These are phyloP conservation scores for Lentinula sp. DNA, from an alignment of 768 basidiomycete species.

Conservation along the genomic window DNA sequence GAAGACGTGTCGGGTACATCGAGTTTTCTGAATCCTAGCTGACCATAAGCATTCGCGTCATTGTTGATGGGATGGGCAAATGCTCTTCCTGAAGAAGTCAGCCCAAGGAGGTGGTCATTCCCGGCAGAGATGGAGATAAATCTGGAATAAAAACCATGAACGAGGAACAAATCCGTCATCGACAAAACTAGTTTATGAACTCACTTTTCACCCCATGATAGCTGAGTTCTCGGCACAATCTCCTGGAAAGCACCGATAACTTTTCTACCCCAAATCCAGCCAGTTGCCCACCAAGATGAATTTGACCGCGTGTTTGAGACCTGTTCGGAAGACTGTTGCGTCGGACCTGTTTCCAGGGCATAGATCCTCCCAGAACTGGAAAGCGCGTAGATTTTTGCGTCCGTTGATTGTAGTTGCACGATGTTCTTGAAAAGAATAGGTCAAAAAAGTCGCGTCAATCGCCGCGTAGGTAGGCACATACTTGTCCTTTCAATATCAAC, in stretches of 20 bases:
- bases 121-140: slow-evolving; percentile 74
- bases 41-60: slow-evolving; percentile 73
- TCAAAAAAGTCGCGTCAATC: background rate
- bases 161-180: background rate
- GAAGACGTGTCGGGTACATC: slow-evolving; percentile 35
- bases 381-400: slow-evolving; percentile 66
- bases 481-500: slow-evolving; percentile 61
- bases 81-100: slow-evolving; percentile 69
- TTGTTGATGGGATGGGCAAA: slow-evolving; percentile 74
- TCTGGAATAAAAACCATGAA: slow-evolving; percentile 27
- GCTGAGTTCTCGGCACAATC: slow-evolving; percentile 46
- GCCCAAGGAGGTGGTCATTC: slow-evolving; percentile 60
- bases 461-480: slow-evolving; percentile 18
- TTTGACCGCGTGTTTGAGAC: slow-evolving; percentile 33
- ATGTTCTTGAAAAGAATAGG: slow-evolving; percentile 51
- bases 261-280: slow-evolving; percentile 53
- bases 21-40: slow-evolving; percentile 73
- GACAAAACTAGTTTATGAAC: slow-evolving; percentile 8
- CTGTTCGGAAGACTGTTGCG: slow-evolving; percentile 33
- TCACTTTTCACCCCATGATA: slow-evolving; percentile 66
- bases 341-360: slow-evolving; percentile 47
- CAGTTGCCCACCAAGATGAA: slow-evolving; percentile 54
- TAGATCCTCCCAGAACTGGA: slow-evolving; percentile 75
- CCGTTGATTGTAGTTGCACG: slow-evolving; percentile 51
- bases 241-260: slow-evolving; percentile 48